Conservation (phyloP, 208 protist genomes). For the Trypanosoma rangeli region DNA sequence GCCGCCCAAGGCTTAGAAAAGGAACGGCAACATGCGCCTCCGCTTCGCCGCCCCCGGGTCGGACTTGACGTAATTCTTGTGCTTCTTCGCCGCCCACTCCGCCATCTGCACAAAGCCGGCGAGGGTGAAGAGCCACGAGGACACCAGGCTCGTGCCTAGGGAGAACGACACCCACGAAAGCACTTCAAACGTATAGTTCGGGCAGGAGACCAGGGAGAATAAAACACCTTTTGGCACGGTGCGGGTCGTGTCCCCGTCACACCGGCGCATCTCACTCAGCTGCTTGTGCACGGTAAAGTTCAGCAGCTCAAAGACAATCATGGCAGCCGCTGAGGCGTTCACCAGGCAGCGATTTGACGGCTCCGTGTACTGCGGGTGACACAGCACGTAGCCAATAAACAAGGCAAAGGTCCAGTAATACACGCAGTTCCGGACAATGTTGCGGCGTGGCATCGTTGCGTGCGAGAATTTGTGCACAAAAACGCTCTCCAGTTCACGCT, state of each 20-base stretch:
- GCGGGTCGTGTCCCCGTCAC: slow-evolving; percentile 66
- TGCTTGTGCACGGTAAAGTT: slow-evolving; percentile 92
- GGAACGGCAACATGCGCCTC: slow-evolving; percentile 85
- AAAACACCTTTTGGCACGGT: slow-evolving; percentile 81
- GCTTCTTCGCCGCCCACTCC: slow-evolving; percentile 87
- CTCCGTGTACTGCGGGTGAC: slow-evolving; percentile 84
- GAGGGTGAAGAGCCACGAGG: slow-evolving; percentile 82
- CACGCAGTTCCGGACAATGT: slow-evolving; percentile 95
- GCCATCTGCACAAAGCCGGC: slow-evolving; percentile 84
- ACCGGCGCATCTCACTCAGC: slow-evolving; percentile 85
- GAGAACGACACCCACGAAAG: slow-evolving; percentile 93
- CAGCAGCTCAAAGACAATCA: slow-evolving; percentile 82
- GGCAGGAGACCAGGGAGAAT: slow-evolving; percentile 92
- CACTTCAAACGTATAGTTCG: slow-evolving; percentile 96
- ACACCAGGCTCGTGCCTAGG: slow-evolving; percentile 79
- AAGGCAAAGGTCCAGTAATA: slow-evolving; percentile 96
- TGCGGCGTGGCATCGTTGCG: slow-evolving; percentile 93
- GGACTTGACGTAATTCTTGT: slow-evolving; percentile 80
- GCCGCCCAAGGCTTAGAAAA: slow-evolving; percentile 80
- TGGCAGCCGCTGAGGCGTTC: slow-evolving; percentile 46
- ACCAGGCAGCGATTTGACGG: slow-evolving; percentile 41
- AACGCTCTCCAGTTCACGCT: slow-evolving; percentile 93
- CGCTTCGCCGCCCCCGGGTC: slow-evolving; percentile 67
- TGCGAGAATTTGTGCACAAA: slow-evolving; percentile 96
- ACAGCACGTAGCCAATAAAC: slow-evolving; percentile 90